Evolutionary conservation across 345 rosid species (phyloP).

Genomic region (Acer yangbiense): DNA sequence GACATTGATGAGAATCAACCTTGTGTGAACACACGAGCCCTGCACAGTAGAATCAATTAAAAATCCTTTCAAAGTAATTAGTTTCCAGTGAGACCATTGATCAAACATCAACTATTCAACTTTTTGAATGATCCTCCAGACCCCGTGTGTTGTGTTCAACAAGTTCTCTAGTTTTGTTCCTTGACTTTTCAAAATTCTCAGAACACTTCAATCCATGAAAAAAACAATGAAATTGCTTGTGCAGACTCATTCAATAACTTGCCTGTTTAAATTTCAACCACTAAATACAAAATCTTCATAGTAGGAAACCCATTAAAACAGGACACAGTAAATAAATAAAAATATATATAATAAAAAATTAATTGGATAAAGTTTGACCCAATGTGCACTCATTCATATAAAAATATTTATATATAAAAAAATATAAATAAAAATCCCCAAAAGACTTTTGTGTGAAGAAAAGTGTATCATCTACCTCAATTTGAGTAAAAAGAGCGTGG

Average conservation of each 20-base stretch:
- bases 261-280: background rate
- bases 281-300: too few species aligned
- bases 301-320: too few species aligned
- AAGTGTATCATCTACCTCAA: constrained; percentile 54
- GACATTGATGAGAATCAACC: too few species aligned
- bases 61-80: background rate
- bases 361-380: background rate
- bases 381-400: background rate
- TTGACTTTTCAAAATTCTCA: background rate
- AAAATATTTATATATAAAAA: too few species aligned
- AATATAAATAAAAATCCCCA: background rate
- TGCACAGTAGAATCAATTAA: background rate
- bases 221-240: background rate
- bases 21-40: too few species aligned
- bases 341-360: too few species aligned
- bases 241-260: background rate
- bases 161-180: background rate
- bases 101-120: background rate
- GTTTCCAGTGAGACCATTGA: background rate
- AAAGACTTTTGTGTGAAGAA: background rate
- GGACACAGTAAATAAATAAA: too few species aligned
- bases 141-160: background rate
- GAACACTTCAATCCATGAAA: background rate
- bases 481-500: constrained; percentile 51
- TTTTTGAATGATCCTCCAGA: background rate